Evolutionary conservation across 2,329 filamentous ascomycete species (phyloP), one percentile per base, ranked within the genome.

Genomic region (Calonectria fujianensis): DNA sequence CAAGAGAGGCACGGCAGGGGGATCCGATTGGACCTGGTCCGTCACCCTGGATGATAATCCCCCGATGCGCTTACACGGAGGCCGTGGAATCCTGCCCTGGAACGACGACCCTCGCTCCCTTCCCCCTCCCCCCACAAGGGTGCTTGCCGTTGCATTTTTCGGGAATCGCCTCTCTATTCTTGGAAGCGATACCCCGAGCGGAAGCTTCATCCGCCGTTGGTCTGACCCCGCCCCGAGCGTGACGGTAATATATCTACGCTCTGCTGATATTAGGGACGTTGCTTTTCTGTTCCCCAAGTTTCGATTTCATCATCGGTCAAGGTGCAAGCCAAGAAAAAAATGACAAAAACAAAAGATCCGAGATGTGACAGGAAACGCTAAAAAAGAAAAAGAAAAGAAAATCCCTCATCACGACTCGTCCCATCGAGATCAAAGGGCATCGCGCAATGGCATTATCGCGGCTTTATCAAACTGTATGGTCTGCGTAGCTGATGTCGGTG

Each of bases 401-500:
- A n/a, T 20, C n/a, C 37, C 57, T 20, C 57, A 41, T 27, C 13
- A 14, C 27, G 35, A 31, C 14, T 24, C 14, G 31, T n/a, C 16
- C 20, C 20, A 13, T 18, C 27, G 39, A 63, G n/a, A 41, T 29
- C 57, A 18, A 37, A 63, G 57, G 57, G 14, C 57, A 63, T 16
- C 27, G 20, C 37, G 41, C 57, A 63, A 41, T 63, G 35, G 57
- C 37, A 63, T 63, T 63, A 39, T 63, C 35, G 24, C 14, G 57
- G 37, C 37, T 7, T 14, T 39, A 63, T 63, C 57, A 63, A 41
- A 11, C 7, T 18, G 31, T 64, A 64, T 64, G 57, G 54, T 37
- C 50, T 31, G 39, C 50, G 66, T 66, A 35, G 41, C 32, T 41
- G 50, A 69, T 51, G 50, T 70, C 51, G 59, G 71, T 73, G 66